These are phyloP conservation scores for Manihot esculenta DNA, from an alignment of 441 rosid genomes.

Conservation along the genomic window DNA sequence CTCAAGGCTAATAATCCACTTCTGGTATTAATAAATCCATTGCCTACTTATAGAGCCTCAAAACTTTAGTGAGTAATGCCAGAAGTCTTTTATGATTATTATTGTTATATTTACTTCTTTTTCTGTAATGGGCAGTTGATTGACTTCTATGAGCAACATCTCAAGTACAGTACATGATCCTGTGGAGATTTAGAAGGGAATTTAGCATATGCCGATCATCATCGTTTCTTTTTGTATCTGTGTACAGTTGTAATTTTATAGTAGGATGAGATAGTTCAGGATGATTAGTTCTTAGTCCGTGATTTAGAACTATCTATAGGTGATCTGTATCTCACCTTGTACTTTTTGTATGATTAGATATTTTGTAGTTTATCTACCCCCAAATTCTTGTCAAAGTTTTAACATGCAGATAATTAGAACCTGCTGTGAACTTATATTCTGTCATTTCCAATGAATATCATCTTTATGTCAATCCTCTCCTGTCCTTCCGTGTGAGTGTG, in stretches of 20 bases:
- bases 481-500: neutral
- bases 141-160: constrained; percentile 89
- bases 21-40: constrained; percentile 53
- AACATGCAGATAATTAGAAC: constrained; percentile 10
- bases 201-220: constrained; percentile 6
- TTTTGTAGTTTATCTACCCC: constrained; percentile 10
- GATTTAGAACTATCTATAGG: constrained; percentile 5
- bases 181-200: constrained; percentile 15
- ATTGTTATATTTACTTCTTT: constrained; percentile 8
- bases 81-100: neutral
- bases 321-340: constrained; percentile 5
- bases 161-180: constrained; percentile 66
- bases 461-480: neutral
- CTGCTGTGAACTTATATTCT: neutral
- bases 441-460: neutral
- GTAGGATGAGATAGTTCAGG: constrained; percentile 32
- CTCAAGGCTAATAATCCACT: constrained; percentile 84
- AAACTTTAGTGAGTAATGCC: neutral
- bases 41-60: neutral
- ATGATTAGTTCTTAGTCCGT: neutral
- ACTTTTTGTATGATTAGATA: constrained; percentile 19
- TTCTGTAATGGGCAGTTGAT: constrained; percentile 54
- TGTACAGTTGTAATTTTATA: constrained; percentile 33
- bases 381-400: neutral
- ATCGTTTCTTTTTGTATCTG: constrained; percentile 21